These are phyloP conservation scores for Obelidium mucronatum DNA, from an alignment of 192 early-diverging fungal species.

Conservation along the genomic window DNA sequence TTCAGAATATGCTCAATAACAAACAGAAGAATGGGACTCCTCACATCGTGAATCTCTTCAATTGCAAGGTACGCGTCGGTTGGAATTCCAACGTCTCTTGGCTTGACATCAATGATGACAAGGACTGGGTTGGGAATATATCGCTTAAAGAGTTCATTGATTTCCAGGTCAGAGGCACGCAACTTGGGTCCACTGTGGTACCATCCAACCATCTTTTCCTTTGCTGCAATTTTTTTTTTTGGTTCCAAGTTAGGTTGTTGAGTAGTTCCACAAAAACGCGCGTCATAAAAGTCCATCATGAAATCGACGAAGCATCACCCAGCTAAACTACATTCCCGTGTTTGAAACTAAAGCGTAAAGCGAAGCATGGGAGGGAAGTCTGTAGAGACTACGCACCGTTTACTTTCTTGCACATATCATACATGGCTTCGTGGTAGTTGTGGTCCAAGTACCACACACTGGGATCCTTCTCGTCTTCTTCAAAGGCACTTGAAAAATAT, in stretches of 20 bases:
- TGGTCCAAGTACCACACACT: conserved; percentile 99
- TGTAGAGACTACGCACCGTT: conserved; percentile 75
- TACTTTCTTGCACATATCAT: conserved; percentile 99
- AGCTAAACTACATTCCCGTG: no score
- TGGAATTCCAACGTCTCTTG: conserved; percentile 90
- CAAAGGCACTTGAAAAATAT: conserved; percentile 87
- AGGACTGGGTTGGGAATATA: conserved; percentile 95
- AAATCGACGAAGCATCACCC: not conserved
- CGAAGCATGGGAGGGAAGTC: no score
- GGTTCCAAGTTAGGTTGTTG: conserved; percentile 4
- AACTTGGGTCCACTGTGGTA: conserved; percentile 99
- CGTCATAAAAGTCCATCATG: not conserved
- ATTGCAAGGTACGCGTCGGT: conserved; percentile 98
- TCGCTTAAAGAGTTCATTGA: conserved; percentile 97
- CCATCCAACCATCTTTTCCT: conserved; percentile 98
- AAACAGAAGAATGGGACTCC: conserved; percentile 23
- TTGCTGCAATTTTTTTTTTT: conserved; percentile 59
- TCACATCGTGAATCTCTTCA: conserved; percentile 96
- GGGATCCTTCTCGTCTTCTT: conserved; percentile 99
- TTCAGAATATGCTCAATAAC: not conserved
- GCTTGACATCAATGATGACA: conserved; percentile 97
- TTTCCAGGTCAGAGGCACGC: conserved; percentile 93
- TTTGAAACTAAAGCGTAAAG: no score
- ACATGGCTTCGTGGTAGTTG: conserved; percentile 99
- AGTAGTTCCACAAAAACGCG: conserved; percentile 19